Base-by-base conservation (phyloP, 768 basidiomycete species). In the Phylloporus arenicola region DNA sequence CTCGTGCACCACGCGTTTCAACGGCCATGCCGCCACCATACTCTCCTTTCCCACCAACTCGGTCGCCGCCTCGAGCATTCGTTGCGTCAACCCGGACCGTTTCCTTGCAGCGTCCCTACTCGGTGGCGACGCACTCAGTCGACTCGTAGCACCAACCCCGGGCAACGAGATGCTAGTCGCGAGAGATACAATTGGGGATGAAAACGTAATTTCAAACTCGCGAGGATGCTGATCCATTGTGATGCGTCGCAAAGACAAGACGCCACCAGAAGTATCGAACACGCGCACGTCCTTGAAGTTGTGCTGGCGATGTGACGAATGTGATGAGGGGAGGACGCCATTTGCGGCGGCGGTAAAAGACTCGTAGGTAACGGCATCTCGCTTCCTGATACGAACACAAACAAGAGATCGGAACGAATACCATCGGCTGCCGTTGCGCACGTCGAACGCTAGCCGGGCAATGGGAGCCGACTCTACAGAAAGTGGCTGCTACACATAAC, bases 81-180 rank as follows among this genome's bases (percentile, higher is more conserved):
- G 61, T 45, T 62, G 62, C 6, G 68, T 66, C 37, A 70, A 54
- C 1, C 66, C 73, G 0, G 75, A 73, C 16, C 46, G 55, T 29
- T 54, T 64, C 38, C 39, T 57, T 8, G 37, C n/a, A 0, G 57
- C 52, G 55, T 77, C 59, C 19, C 75, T 49, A 22, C 11, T 34
- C 0, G 52, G 47, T 14, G 68, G 61, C 2, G 71, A 67, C 24
- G 54, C 50, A 43, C 68, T 64, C 30, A 68, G 45, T 5, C 72
- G 69, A 34, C 75, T 70, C 4, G 74, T 62, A 38, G 72, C 72
- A 33, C 80, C 74, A 53, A 72, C 64, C 10, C 77, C 75, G 4
- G 83, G 86, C 8, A 88, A 60, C 22, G 83, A 85, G 35, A 83
- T 76, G 49, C 84, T 83, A 19, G 78, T 81, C 3, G 71, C 72